Base-by-base conservation (phyloP, 805 yeast species). In the Candida broadrunensis region DNA sequence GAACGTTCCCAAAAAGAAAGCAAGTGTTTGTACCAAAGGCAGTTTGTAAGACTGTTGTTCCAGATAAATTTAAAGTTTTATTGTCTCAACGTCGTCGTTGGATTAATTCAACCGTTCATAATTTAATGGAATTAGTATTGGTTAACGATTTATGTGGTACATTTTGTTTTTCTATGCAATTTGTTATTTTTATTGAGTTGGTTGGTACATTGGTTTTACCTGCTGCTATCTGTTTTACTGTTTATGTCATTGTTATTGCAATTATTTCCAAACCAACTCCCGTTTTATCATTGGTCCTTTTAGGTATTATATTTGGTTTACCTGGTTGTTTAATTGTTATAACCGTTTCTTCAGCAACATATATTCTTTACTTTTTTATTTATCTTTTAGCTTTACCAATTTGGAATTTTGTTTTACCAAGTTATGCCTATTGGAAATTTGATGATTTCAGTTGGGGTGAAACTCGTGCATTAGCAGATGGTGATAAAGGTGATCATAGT, bases 381-480 rank as follows among this genome's bases (percentile, higher is more conserved):
- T 90, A 90, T 58, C 62, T 89, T 21, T 1, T 78, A 16, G 93
- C 97, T 1, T 75, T 90, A 45, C 97, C 97, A n/a, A 73, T 90
- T 41, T 90, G 97, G 97, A 90, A 89, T 62, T 84, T 90, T 55
- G 80, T 88, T 4, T 71, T 90, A 35, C 97, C 97, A 2, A 56
- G 81, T 11, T 88, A 90, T 62, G 85, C 97, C 0, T 89, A 74
- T 60, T 90, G 97, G 97, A 88, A 88, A 56, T 88, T 89, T 64
- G 97, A 90, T 63, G 96, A 90, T 60, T 90, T 90, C 65, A 81
- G 89, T 59, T 90, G 97, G 97, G 97, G 97, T 57, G 95, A 88
- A 44, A 90, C 97, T 2, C 76, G 96, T 70, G 75, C 82, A n/a
- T 80, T 88, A 37, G 76, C 77, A 19, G 88, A 80, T 9, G 87